Evolutionary conservation across 768 basidiomycete species (phyloP).

Genomic region (Phallus indusiatus): DNA sequence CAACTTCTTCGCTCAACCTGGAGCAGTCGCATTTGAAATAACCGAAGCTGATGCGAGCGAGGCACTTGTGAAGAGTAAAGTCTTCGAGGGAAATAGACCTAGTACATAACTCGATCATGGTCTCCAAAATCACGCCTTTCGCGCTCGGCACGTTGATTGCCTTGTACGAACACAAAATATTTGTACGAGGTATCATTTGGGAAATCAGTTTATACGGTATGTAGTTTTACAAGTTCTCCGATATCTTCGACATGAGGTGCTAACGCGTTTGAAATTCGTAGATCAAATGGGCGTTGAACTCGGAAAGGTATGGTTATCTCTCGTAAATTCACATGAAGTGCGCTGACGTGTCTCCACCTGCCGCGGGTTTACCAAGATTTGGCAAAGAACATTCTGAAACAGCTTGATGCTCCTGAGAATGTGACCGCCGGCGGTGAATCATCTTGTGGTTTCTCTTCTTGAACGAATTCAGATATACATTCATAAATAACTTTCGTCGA

Average conservation of each 20-base stretch:
- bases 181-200: slow-evolving; percentile 95
- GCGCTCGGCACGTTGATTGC: slow-evolving; percentile 86
- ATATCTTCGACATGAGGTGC: neutral
- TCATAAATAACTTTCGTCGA: too few species aligned
- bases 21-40: slow-evolving; percentile 97
- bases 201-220: slow-evolving; percentile 96
- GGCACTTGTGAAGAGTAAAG: slow-evolving; percentile 89
- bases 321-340: neutral
- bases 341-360: neutral
- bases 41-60: slow-evolving; percentile 80
- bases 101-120: slow-evolving; percentile 95
- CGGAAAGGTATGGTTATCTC: slow-evolving; percentile 47
- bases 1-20: slow-evolving; percentile 98
- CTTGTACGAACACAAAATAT: slow-evolving; percentile 98
- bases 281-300: slow-evolving; percentile 99
- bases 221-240: slow-evolving; percentile 16
- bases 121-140: slow-evolving; percentile 85
- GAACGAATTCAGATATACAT: slow-evolving; percentile 10
- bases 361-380: slow-evolving; percentile 39
- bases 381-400: slow-evolving; percentile 90
- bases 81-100: slow-evolving; percentile 95
- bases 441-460: neutral
- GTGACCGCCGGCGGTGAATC: slow-evolving; percentile 56
- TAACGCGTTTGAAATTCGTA: slow-evolving; percentile 20
- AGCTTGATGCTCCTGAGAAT: slow-evolving; percentile 70